Percentiles rank a stretch among this genome's conserved stretches.
Conservation (phyloP, 2,329 filamentous ascomycete species). For the Dactylella cylindrospora region DNA sequence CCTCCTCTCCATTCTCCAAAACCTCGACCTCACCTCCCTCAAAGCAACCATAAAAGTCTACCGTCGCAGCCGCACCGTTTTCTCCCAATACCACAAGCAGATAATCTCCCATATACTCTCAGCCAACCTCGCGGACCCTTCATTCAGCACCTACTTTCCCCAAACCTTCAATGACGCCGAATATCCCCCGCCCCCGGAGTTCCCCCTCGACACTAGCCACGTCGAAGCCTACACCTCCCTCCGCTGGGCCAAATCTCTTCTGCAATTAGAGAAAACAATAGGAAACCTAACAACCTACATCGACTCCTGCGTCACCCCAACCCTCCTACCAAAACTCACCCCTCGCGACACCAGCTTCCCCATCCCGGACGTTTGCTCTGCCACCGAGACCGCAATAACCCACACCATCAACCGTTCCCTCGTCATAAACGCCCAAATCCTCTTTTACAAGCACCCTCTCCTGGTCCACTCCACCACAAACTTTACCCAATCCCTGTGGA, state of each 20-base stretch:
- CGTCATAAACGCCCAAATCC: slow-evolving; percentile 11
- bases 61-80: slow-evolving; percentile 18
- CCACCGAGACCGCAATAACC: neutral
- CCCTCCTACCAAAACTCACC: neutral
- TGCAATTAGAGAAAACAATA: neutral
- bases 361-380: neutral
- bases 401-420: slow-evolving; percentile 8
- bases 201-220: slow-evolving; percentile 3
- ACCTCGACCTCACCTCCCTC: slow-evolving; percentile 3
- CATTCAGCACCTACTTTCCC: slow-evolving; percentile 14
- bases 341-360: neutral
- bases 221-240: slow-evolving; percentile 11
- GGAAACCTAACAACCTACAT: slow-evolving; percentile 5
- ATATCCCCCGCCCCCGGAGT: slow-evolving; percentile 3
- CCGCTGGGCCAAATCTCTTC: slow-evolving; percentile 11
- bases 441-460: neutral
- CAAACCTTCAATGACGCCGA: neutral
- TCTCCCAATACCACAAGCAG: slow-evolving; percentile 17
- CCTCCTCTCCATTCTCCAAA: slow-evolving; percentile 19
- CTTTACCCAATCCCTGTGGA: neutral
- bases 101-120: slow-evolving; percentile 19
- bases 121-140: neutral
- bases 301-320: neutral
- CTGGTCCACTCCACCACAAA: neutral
- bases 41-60: slow-evolving; percentile 9